These are phyloP conservation scores for Podochytrium sp. DNA, from an alignment of 192 early-diverging fungal species.

Conservation along the genomic window DNA sequence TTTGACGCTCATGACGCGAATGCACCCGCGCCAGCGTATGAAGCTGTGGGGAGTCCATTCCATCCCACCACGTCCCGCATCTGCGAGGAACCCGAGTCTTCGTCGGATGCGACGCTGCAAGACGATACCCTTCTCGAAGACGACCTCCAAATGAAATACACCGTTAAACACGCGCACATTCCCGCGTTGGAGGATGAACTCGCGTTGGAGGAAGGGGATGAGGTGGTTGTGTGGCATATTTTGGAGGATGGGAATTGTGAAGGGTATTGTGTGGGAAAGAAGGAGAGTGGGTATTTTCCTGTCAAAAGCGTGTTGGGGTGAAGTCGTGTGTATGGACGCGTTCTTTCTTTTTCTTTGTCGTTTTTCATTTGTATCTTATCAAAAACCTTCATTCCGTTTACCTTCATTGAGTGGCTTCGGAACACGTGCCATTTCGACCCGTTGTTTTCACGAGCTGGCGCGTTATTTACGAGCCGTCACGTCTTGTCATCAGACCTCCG, in stretches of 20 bases:
- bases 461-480: too few relatives aligned
- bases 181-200: constrained; percentile 16
- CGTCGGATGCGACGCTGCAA: not conserved
- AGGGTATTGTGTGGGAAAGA: constrained; percentile 19
- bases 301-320: constrained; percentile 11
- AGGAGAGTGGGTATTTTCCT: constrained; percentile 22
- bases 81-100: not conserved
- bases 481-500: too few relatives aligned
- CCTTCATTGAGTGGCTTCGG: too few relatives aligned
- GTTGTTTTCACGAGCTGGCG: too few relatives aligned
- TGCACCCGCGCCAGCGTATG: not conserved
- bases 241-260: constrained; percentile 28
- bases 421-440: too few relatives aligned
- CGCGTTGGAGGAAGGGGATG: constrained; percentile 11
- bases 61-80: not conserved
- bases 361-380: too few relatives aligned
- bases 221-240: constrained; percentile 30
- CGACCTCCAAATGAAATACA: constrained; percentile 26
- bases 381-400: too few relatives aligned
- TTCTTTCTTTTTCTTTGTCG: not conserved
- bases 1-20: not conserved
- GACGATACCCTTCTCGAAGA: constrained; percentile 1
- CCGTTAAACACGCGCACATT: not conserved
- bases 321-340: not conserved
- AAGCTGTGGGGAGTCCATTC: too few relatives aligned